These are phyloP conservation scores for Yamadazyma ubonensis DNA, from an alignment of 805 yeast genomes.

Conservation along the genomic window DNA sequence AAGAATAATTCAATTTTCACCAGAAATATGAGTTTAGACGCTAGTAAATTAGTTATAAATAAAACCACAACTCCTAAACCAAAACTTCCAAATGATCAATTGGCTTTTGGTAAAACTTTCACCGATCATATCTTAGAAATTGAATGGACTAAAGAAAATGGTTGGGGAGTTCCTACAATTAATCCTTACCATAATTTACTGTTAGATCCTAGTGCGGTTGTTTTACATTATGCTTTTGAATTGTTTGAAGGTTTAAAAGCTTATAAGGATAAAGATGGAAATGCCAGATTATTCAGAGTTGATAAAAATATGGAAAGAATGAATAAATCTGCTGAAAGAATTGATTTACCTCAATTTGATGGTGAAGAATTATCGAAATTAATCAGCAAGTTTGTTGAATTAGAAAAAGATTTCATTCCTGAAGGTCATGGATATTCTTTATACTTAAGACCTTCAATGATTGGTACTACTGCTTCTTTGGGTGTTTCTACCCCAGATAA, in stretches of 20 bases:
- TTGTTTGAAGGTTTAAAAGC: slow-evolving; percentile 97
- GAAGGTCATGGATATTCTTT: slow-evolving; percentile 84
- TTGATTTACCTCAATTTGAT: slow-evolving; percentile 86
- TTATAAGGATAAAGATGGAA: slow-evolving; percentile 60
- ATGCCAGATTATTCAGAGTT: slow-evolving; percentile 83
- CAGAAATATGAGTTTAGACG: slow-evolving; percentile 29
- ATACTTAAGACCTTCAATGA: slow-evolving; percentile 91
- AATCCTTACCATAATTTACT: slow-evolving; percentile 75
- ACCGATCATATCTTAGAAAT: slow-evolving; percentile 87
- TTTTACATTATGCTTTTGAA: slow-evolving; percentile 93
- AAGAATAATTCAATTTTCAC: not conserved
- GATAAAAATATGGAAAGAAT: slow-evolving; percentile 89
- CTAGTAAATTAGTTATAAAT: slow-evolving; percentile 35
- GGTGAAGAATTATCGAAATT: slow-evolving; percentile 70
- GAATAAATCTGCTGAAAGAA: slow-evolving; percentile 85
- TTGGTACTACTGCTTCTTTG: slow-evolving; percentile 85
- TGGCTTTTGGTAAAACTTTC: slow-evolving; percentile 52
- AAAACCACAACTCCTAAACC: slow-evolving; percentile 38
- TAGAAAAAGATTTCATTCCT: slow-evolving; percentile 82
- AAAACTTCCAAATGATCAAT: slow-evolving; percentile 38
- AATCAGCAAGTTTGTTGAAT: slow-evolving; percentile 69
- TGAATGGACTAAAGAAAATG: slow-evolving; percentile 73
- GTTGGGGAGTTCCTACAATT: slow-evolving; percentile 91
- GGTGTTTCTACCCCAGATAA: slow-evolving; percentile 84
- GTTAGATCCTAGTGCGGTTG: slow-evolving; percentile 86